Evolutionary conservation across 116 monocot species (phyloP).

Genomic region (Phalaenopsis hybrid): DNA sequence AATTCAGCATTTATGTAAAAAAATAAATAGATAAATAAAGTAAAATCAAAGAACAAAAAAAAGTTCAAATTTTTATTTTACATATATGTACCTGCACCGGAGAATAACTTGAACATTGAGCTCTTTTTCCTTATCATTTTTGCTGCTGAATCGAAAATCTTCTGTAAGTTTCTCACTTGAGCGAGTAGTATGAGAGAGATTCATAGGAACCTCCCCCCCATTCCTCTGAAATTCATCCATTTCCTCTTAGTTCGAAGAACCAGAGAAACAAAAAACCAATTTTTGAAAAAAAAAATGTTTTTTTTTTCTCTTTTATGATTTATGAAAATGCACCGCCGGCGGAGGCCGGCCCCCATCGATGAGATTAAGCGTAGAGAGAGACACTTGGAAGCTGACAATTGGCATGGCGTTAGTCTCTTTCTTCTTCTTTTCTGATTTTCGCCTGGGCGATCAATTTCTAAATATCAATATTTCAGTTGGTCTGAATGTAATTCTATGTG

Average conservation of each 20-base stretch:
- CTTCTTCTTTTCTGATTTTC: background rate
- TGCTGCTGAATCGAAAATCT: constrained; percentile 47
- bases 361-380: background rate
- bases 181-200: constrained; percentile 43
- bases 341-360: background rate
- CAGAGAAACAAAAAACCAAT: background rate
- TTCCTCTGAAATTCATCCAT: constrained; percentile 31
- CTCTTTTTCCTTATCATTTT: constrained; percentile 75
- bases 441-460: background rate
- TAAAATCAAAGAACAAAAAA: background rate
- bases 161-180: constrained; percentile 44
- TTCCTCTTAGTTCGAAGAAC: background rate
- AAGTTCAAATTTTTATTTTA: background rate
- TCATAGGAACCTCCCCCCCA: constrained; percentile 22
- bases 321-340: background rate
- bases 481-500: too few relatives aligned
- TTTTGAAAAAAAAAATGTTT: too few relatives aligned
- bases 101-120: constrained; percentile 92
- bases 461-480: background rate
- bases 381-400: background rate
- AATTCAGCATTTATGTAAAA: background rate
- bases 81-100: constrained; percentile 60
- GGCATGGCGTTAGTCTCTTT: background rate
- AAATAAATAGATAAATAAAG: background rate
- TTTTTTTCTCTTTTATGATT: too few relatives aligned